These are phyloP conservation scores for Pouteria glomerata DNA, from an alignment of 148 eudicot genomes.

Conservation along the genomic window DNA sequence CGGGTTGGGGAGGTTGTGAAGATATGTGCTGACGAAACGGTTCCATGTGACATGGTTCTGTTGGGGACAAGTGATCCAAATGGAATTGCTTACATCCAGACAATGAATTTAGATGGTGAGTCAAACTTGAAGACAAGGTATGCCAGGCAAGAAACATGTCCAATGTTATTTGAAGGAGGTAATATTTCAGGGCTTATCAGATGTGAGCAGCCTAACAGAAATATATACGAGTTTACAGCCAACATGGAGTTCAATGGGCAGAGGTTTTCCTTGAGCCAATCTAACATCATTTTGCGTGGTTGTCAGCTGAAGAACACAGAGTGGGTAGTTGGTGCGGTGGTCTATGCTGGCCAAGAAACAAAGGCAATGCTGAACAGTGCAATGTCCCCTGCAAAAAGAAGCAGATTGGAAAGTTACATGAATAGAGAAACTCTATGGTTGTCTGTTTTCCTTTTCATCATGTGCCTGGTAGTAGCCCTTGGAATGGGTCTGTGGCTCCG, in stretches of 20 bases:
- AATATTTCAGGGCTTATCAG: slow-evolving; percentile 58
- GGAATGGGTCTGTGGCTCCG: slow-evolving; percentile 91
- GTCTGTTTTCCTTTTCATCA: slow-evolving; percentile 75
- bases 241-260: slow-evolving; percentile 73
- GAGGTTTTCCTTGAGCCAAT: slow-evolving; percentile 73
- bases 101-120: slow-evolving; percentile 97
- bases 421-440: slow-evolving; percentile 88
- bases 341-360: slow-evolving; percentile 97
- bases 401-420: slow-evolving; percentile 84
- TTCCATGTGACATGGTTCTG: slow-evolving; percentile 88
- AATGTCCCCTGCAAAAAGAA: slow-evolving; percentile 80
- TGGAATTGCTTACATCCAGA: slow-evolving; percentile 92
- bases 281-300: slow-evolving; percentile 90
- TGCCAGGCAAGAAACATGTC: slow-evolving; percentile 85
- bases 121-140: slow-evolving; percentile 95
- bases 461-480: slow-evolving; percentile 79
- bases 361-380: slow-evolving; percentile 98
- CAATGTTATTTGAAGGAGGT: slow-evolving; percentile 53
- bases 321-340: slow-evolving; percentile 86
- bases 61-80: slow-evolving; percentile 81
- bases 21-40: slow-evolving; percentile 65
- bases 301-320: slow-evolving; percentile 96
- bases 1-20: slow-evolving; percentile 85
- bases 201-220: slow-evolving; percentile 94
- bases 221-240: slow-evolving; percentile 92